phyloP scores from a whole-genome alignment of 306 rosid species.

The Cucumis hystrix region DNA sequence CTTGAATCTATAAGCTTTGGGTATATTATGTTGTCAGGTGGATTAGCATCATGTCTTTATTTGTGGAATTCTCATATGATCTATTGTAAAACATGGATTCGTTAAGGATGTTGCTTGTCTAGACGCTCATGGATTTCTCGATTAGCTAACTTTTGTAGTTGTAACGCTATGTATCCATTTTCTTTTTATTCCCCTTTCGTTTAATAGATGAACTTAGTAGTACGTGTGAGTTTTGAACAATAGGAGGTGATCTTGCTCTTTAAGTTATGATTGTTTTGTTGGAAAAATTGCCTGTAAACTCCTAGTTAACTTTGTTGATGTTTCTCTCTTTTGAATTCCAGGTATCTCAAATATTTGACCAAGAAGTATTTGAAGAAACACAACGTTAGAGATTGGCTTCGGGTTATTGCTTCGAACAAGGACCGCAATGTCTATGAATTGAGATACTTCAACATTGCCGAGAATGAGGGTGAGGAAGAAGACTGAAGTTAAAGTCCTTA shows the following conservation, averaged over 20 bases:
- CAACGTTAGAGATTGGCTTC: slow-evolving; percentile 94
- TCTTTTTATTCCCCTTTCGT: too few species aligned
- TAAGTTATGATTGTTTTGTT: neutral
- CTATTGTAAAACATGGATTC: neutral
- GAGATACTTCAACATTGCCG: slow-evolving; percentile 92
- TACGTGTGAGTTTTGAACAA: neutral
- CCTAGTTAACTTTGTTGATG: neutral
- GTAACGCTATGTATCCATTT: neutral
- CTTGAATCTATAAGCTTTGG: neutral
- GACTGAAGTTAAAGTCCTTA: slow-evolving; percentile 21
- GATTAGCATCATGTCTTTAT: neutral
- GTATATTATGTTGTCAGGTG: neutral
- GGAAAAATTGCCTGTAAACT: neutral
- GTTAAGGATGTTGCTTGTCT: neutral
- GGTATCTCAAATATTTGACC: slow-evolving; percentile 73
- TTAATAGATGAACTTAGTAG: neutral
- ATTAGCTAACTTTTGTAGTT: neutral
- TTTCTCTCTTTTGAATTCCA: slow-evolving; percentile 6
- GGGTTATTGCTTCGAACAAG: slow-evolving; percentile 86
- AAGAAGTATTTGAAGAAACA: slow-evolving; percentile 96
- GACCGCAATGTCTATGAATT: slow-evolving; percentile 71
- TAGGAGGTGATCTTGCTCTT: neutral
- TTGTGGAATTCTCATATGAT: neutral
- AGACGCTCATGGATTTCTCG: neutral
- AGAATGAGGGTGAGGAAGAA: slow-evolving; percentile 92